Evolutionary conservation across 208 protist genomes (phyloP).

Genomic region (Cochliopodium minus): DNA sequence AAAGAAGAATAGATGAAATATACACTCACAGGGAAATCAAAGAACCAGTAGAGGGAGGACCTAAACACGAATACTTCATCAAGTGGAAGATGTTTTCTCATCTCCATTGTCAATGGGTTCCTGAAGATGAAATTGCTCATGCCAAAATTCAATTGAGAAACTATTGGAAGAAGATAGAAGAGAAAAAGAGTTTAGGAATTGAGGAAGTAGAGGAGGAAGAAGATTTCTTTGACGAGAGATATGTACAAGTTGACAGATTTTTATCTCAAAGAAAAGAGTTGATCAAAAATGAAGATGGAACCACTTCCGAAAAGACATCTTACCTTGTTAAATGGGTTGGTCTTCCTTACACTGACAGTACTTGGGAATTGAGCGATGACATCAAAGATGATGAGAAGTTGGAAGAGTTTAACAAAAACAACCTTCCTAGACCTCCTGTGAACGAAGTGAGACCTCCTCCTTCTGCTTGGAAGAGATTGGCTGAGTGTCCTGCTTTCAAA

Average conservation of each 20-base stretch:
- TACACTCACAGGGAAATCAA: too few relatives aligned
- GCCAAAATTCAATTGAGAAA: not conserved
- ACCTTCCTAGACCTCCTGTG: constrained; percentile 22
- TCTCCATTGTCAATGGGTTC: not conserved
- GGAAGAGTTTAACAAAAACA: constrained; percentile 30
- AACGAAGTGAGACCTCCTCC: constrained; percentile 10
- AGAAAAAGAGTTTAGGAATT: not conserved
- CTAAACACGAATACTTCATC: not conserved
- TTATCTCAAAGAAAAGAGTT: not conserved
- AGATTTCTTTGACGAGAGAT: not conserved
- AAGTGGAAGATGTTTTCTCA: not conserved
- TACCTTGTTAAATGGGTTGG: constrained; percentile 48
- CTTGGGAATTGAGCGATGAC: constrained; percentile 38
- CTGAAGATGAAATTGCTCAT: not conserved
- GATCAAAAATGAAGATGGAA: too few relatives aligned
- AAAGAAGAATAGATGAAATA: too few relatives aligned
- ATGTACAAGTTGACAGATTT: not conserved
- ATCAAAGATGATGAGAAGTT: constrained; percentile 1
- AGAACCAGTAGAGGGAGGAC: not conserved
- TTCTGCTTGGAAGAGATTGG: not conserved
- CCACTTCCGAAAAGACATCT: too few relatives aligned
- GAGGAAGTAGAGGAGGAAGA: not conserved
- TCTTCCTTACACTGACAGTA: constrained; percentile 41
- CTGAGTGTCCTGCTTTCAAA: not conserved
- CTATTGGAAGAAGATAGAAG: not conserved